A percentile compares a stretch with the other conserved stretches of the same genome.
phyloP scores from a whole-genome alignment of 1,284 basidiomycete species.

The Coniferiporia sulphurascens region DNA sequence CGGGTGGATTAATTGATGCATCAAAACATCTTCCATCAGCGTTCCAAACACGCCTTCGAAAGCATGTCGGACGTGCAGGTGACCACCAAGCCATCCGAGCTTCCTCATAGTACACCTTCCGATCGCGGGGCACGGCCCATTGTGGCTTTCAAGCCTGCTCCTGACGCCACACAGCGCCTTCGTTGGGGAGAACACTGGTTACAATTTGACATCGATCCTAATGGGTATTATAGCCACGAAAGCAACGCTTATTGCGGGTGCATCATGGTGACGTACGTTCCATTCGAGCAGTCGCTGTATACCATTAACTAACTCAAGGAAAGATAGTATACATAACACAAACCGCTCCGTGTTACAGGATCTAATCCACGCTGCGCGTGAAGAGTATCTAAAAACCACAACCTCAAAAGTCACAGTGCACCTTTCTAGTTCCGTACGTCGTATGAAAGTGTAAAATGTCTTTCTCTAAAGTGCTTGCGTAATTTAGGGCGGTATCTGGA shows the following conservation, averaged over 20 bases:
- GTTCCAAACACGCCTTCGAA: neutral
- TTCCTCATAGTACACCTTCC: neutral
- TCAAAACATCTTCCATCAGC: neutral
- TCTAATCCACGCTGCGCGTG: slow-evolving; percentile 6
- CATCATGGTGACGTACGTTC: slow-evolving; percentile 12
- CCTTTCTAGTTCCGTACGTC: slow-evolving; percentile 1
- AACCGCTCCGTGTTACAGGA: slow-evolving; percentile 12
- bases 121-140: neutral
- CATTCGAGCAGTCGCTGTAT: no score
- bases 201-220: slow-evolving; percentile 13
- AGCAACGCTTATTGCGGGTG: neutral
- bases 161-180: slow-evolving; percentile 5
- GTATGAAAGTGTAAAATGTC: neutral
- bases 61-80: slow-evolving; percentile 10
- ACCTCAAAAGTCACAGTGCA: slow-evolving; percentile 15
- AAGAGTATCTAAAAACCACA: slow-evolving; percentile 12
- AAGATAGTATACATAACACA: slow-evolving; percentile 11
- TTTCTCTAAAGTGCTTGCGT: neutral
- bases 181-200: slow-evolving; percentile 14
- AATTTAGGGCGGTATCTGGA: slow-evolving; percentile 5
- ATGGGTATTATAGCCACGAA: neutral
- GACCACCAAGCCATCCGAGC: slow-evolving; percentile 12
- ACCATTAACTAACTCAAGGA: neutral
- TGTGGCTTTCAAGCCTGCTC: slow-evolving; percentile 13
- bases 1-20: neutral